Evolutionary conservation across 768 basidiomycete species (phyloP).

Genomic region (Obba rivulosa): DNA sequence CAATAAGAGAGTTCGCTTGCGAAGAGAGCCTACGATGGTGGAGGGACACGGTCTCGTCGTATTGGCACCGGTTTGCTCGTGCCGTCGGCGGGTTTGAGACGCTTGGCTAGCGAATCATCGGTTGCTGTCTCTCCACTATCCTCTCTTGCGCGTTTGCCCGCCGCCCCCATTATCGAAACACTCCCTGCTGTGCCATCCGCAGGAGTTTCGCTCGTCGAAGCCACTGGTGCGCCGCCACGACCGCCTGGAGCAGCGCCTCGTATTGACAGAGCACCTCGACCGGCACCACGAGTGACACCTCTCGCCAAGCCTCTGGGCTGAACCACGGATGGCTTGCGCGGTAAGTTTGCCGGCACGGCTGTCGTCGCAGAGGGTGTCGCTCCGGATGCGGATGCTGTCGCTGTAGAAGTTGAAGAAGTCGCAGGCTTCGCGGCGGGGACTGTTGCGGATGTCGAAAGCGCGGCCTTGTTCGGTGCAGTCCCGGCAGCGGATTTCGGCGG

Average conservation of each 20-base stretch:
- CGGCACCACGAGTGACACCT: slow-evolving; percentile 14
- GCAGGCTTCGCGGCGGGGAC: slow-evolving; percentile 2
- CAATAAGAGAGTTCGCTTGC: slow-evolving; percentile 2
- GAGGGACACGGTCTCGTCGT: slow-evolving; percentile 19
- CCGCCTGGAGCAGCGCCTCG: slow-evolving; percentile 24
- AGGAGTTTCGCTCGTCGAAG: slow-evolving; percentile 18
- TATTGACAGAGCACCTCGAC: slow-evolving; percentile 25
- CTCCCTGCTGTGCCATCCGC: slow-evolving; percentile 32
- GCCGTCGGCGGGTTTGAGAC: slow-evolving; percentile 52
- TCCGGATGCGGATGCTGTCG: slow-evolving; percentile 8
- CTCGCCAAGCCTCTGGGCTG: slow-evolving; percentile 23
- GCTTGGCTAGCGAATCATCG: slow-evolving; percentile 62
- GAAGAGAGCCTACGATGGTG: slow-evolving; percentile 9
- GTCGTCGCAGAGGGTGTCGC: slow-evolving; percentile 17
- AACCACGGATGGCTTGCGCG: slow-evolving; percentile 28
- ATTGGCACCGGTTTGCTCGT: slow-evolving; percentile 24
- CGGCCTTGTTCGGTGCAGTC: slow-evolving; percentile 5
- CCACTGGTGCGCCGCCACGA: slow-evolving; percentile 27
- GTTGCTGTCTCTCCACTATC: slow-evolving; percentile 32
- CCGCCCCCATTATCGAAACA: slow-evolving; percentile 61
- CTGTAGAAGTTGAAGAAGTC: slow-evolving; percentile 6
- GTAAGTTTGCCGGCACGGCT: slow-evolving; percentile 24
- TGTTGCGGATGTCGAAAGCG: slow-evolving; percentile 14
- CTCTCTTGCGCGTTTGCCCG: slow-evolving; percentile 60
- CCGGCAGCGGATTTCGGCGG: slow-evolving; percentile 15